Evolutionary conservation across 2,329 filamentous ascomycete species (phyloP).

Genomic region (Cryphonectria japonica): DNA sequence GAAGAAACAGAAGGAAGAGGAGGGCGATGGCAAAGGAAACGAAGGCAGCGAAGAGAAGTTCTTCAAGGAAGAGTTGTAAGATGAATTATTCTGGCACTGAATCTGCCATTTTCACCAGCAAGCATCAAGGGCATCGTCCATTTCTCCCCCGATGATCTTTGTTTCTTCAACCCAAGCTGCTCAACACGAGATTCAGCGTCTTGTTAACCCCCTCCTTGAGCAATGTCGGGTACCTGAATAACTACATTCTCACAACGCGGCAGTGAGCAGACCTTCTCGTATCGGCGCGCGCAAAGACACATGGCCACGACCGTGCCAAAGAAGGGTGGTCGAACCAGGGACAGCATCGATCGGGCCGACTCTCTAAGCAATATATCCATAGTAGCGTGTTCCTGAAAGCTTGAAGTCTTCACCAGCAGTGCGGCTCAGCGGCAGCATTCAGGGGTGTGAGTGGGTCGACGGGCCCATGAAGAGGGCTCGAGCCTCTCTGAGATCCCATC

Average conservation of each 20-base stretch:
- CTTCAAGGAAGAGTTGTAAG: slow-evolving; percentile 57
- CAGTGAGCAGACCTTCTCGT: background rate
- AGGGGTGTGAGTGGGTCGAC: slow-evolving; percentile 25
- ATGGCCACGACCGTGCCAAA: background rate
- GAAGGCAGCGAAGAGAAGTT: slow-evolving; percentile 56
- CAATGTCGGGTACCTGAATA: background rate
- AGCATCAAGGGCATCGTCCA: background rate
- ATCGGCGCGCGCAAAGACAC: background rate
- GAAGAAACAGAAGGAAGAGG: slow-evolving; percentile 20
- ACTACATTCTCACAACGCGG: background rate
- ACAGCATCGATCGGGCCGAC: slow-evolving; percentile 1
- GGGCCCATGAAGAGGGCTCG: slow-evolving; percentile 24
- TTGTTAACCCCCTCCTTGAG: background rate
- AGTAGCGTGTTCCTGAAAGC: background rate
- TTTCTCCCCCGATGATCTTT: too few species aligned
- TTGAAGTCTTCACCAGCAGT: slow-evolving; percentile 18
- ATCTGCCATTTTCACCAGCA: background rate
- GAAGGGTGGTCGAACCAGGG: background rate
- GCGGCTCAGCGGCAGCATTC: slow-evolving; percentile 27
- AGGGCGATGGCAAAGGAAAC: background rate
- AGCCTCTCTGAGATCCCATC: slow-evolving; percentile 21
- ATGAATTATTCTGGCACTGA: slow-evolving; percentile 1
- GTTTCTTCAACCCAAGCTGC: too few species aligned
- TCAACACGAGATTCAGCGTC: background rate
- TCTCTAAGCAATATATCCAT: background rate